Percentiles rank a stretch among this genome's conserved stretches.
These are phyloP conservation scores for Pluteus cervinus DNA, from an alignment of 768 basidiomycete species.

Conservation along the genomic window DNA sequence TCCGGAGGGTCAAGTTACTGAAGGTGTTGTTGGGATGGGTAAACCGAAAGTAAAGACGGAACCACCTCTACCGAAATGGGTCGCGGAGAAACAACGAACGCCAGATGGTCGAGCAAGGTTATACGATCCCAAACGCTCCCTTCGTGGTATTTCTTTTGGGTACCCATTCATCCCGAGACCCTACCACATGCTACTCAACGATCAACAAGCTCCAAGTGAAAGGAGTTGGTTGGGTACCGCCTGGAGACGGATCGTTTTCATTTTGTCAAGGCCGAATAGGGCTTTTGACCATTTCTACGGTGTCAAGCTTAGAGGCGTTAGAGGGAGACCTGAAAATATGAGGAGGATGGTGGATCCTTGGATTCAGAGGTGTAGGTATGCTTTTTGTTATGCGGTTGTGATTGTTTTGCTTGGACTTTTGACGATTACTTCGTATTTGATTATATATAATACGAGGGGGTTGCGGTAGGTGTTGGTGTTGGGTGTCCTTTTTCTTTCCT, in stretches of 20 bases:
- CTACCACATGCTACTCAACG: neutral
- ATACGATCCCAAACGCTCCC: slow-evolving; percentile 36
- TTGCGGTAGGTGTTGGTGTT: slow-evolving; percentile 14
- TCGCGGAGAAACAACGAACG: slow-evolving; percentile 36
- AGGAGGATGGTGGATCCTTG: slow-evolving; percentile 51
- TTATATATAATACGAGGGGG: slow-evolving; percentile 34
- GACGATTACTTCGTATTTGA: slow-evolving; percentile 32
- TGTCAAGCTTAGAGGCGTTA: slow-evolving; percentile 34
- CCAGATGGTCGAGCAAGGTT: slow-evolving; percentile 36
- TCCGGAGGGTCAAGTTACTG: no score
- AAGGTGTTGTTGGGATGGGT: slow-evolving; percentile 14
- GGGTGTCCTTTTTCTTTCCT: slow-evolving; percentile 2
- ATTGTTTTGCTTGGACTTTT: slow-evolving; percentile 34
- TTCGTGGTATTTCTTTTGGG: slow-evolving; percentile 44
- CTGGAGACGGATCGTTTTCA: slow-evolving; percentile 13
- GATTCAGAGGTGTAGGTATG: slow-evolving; percentile 53
- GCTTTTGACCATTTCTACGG: slow-evolving; percentile 39
- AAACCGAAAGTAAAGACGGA: slow-evolving; percentile 20
- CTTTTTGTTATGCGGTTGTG: slow-evolving; percentile 46
- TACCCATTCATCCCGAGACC: slow-evolving; percentile 59
- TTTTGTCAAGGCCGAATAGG: slow-evolving; percentile 40
- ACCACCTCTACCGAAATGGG: slow-evolving; percentile 35
- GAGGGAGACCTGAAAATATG: slow-evolving; percentile 38
- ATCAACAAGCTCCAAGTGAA: slow-evolving; percentile 12
- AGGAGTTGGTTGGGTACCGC: slow-evolving; percentile 16